These are phyloP conservation scores for Saccharomyces uvarum DNA, from an alignment of 1,139 yeast species.

Conservation along the genomic window DNA sequence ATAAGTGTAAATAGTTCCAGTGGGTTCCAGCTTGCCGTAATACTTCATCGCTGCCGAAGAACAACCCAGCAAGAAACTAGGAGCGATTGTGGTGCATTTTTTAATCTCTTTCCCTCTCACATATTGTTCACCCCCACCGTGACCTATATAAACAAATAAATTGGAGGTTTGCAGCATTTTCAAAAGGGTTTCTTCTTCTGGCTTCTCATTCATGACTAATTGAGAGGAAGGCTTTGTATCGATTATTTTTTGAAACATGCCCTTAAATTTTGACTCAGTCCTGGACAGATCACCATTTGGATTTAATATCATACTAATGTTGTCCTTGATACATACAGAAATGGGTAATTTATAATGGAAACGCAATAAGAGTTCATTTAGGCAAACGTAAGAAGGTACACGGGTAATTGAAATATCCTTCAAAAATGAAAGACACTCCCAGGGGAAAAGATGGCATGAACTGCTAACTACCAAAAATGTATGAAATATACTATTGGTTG, in stretches of 20 bases:
- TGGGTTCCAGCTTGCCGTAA: conserved; percentile 59
- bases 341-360: conserved; percentile 15
- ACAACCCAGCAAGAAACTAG: conserved; percentile 80
- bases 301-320: conserved; percentile 49
- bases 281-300: conserved; percentile 71
- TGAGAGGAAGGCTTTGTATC: conserved; percentile 38
- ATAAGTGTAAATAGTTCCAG: conserved; percentile 73
- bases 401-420: conserved; percentile 55
- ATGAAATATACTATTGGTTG: conserved; percentile 37
- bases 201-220: conserved; percentile 49
- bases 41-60: conserved; percentile 68
- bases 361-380: conserved; percentile 39
- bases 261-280: conserved; percentile 57
- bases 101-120: conserved; percentile 47
- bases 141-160: conserved; percentile 79
- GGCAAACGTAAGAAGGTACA: conserved; percentile 55
- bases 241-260: conserved; percentile 34
- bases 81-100: conserved; percentile 44
- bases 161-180: conserved; percentile 37
- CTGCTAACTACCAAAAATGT: conserved; percentile 62
- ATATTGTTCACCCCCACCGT: conserved; percentile 91
- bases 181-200: conserved; percentile 46
- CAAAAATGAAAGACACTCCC: conserved; percentile 73
- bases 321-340: conserved; percentile 12
- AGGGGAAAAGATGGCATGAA: conserved; percentile 62